phyloP scores from a whole-genome alignment of 1,284 basidiomycete genomes.

The Cutaneotrichosporon sp. region DNA sequence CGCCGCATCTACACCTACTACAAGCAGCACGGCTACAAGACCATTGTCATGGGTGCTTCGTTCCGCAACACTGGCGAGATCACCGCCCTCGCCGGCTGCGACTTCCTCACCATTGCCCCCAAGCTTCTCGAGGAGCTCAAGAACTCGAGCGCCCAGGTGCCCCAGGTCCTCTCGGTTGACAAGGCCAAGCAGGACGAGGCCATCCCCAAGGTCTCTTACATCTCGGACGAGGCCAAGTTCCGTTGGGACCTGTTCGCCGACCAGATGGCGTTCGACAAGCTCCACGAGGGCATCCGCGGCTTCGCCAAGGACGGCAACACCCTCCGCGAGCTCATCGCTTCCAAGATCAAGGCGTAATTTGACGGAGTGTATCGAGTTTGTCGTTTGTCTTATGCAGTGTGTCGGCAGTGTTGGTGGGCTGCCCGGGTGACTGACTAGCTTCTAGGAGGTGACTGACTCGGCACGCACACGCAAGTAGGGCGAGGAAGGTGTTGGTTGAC shows the following conservation, averaged over 20 bases:
- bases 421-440: not conserved
- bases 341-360: constrained; percentile 63
- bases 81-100: constrained; percentile 90
- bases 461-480: too few species aligned
- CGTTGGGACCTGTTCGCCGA: constrained; percentile 89
- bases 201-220: constrained; percentile 77
- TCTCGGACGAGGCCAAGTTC: constrained; percentile 96
- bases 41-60: constrained; percentile 99
- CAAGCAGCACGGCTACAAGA: constrained; percentile 98
- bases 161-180: constrained; percentile 74
- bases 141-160: constrained; percentile 73
- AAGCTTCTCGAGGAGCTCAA: constrained; percentile 88
- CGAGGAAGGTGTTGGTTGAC: too few species aligned
- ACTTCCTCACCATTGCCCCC: constrained; percentile 95
- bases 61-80: constrained; percentile 97
- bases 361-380: constrained; percentile 1
- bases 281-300: constrained; percentile 94
- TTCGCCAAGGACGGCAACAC: constrained; percentile 94
- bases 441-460: too few species aligned
- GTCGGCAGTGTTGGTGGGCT: not conserved
- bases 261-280: constrained; percentile 92
- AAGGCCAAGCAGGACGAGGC: constrained; percentile 64
- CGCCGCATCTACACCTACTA: constrained; percentile 93
- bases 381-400: constrained; percentile 6
- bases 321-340: constrained; percentile 77